A percentile compares a stretch with the other conserved stretches of the same genome.
These are phyloP conservation scores for Phaseolus coccineus DNA, from an alignment of 331 rosid species.

Conservation along the genomic window DNA sequence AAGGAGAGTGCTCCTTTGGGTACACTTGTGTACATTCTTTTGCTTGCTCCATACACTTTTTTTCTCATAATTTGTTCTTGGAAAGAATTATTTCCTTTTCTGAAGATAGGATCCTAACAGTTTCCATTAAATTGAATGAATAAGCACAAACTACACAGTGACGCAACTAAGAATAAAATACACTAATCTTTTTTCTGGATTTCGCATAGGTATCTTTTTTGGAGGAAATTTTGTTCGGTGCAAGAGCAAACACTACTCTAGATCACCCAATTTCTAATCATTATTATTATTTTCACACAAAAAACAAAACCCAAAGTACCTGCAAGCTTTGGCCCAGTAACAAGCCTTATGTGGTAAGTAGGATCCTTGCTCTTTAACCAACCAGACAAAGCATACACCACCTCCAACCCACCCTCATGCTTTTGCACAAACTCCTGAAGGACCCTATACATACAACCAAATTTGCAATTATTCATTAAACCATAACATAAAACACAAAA, in stretches of 20 bases:
- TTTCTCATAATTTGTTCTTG: too few species aligned
- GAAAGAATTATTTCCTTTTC: too few species aligned
- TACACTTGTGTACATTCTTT: too few species aligned
- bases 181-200: background rate
- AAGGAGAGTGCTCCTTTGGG: too few species aligned
- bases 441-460: slow-evolving; percentile 64
- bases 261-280: background rate
- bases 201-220: background rate
- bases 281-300: background rate
- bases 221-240: background rate
- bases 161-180: slow-evolving; percentile 11
- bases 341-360: slow-evolving; percentile 80
- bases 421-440: slow-evolving; percentile 84
- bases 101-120: too few species aligned
- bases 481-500: background rate
- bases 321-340: slow-evolving; percentile 70
- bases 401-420: slow-evolving; percentile 73
- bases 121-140: slow-evolving; percentile 9
- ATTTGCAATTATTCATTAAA: slow-evolving; percentile 35
- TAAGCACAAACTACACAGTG: background rate
- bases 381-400: slow-evolving; percentile 84
- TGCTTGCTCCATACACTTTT: too few species aligned
- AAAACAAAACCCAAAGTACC: slow-evolving; percentile 49
- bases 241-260: background rate
- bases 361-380: slow-evolving; percentile 75